Percentiles rank a stretch among this genome's conserved stretches.
Evolutionary conservation across 1,139 yeast genomes (phyloP).

Genomic region (Meyerozyma guilliermondii): DNA sequence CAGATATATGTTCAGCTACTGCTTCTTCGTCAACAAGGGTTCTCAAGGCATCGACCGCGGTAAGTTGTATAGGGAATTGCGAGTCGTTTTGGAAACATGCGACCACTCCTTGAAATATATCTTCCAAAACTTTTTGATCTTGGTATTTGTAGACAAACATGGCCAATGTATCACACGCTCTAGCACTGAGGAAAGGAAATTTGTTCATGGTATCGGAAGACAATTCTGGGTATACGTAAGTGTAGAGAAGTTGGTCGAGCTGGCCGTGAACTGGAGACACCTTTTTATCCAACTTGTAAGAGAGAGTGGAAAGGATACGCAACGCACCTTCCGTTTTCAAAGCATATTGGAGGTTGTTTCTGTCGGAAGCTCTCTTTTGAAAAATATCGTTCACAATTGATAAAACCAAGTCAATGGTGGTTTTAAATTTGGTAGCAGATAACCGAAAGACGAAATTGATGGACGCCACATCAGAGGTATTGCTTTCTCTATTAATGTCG

Average conservation of each 20-base stretch:
- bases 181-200: constrained; percentile 47
- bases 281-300: constrained; percentile 35
- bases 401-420: constrained; percentile 37
- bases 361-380: constrained; percentile 31
- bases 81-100: constrained; percentile 37
- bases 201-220: constrained; percentile 23
- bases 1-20: constrained; percentile 42
- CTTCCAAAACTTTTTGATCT: constrained; percentile 37
- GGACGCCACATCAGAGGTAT: constrained; percentile 79
- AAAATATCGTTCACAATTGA: constrained; percentile 49
- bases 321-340: constrained; percentile 48
- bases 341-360: constrained; percentile 27
- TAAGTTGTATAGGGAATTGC: constrained; percentile 47
- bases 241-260: constrained; percentile 39
- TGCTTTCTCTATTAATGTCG: constrained; percentile 65
- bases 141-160: constrained; percentile 36
- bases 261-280: constrained; percentile 42
- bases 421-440: constrained; percentile 43
- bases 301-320: constrained; percentile 42
- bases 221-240: constrained; percentile 46
- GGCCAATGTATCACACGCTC: constrained; percentile 54
- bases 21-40: constrained; percentile 44
- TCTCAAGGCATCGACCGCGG: constrained; percentile 51
- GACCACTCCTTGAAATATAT: constrained; percentile 41
- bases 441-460: constrained; percentile 62